These are phyloP conservation scores for Paulownia fortunei DNA, from an alignment of 257 asterid species.

Conservation along the genomic window DNA sequence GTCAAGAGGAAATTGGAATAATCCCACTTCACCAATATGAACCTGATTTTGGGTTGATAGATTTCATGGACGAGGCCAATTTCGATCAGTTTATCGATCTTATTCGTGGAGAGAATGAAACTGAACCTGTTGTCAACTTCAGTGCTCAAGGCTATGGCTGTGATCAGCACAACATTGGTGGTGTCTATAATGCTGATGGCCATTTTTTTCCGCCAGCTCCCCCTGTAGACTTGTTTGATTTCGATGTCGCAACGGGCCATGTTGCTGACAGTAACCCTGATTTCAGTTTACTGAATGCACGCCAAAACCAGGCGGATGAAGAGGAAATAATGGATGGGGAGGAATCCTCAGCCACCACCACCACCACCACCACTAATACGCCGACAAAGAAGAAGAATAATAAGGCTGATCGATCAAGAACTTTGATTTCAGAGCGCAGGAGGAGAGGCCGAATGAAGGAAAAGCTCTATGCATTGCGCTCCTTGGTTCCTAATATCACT, in stretches of 20 bases:
- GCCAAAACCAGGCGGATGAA: neutral
- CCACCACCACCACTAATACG: constrained; percentile 8
- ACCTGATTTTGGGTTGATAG: constrained; percentile 45
- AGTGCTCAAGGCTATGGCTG: constrained; percentile 31
- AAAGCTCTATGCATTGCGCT: constrained; percentile 74
- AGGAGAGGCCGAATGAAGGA: constrained; percentile 95
- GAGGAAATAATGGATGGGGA: constrained; percentile 40
- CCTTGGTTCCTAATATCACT: constrained; percentile 84
- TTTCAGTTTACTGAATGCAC: constrained; percentile 5
- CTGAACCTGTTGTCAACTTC: constrained; percentile 32
- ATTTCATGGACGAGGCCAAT: constrained; percentile 62
- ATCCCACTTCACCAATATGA: constrained; percentile 18
- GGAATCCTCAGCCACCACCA: constrained; percentile 43
- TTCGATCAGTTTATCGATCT: constrained; percentile 56
- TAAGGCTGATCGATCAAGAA: constrained; percentile 64
- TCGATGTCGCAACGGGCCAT: constrained; percentile 20
- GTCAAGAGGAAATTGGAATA: neutral
- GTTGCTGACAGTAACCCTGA: neutral
- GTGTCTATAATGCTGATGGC: neutral
- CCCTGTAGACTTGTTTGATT: constrained; percentile 43
- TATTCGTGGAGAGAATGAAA: constrained; percentile 42
- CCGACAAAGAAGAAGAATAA: constrained; percentile 16
- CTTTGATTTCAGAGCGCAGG: constrained; percentile 69
- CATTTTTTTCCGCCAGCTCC: constrained; percentile 30
- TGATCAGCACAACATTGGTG: constrained; percentile 30